Base-by-base conservation (phyloP, 352 stramenopile species). In the Phytophthora chlamydospora region DNA sequence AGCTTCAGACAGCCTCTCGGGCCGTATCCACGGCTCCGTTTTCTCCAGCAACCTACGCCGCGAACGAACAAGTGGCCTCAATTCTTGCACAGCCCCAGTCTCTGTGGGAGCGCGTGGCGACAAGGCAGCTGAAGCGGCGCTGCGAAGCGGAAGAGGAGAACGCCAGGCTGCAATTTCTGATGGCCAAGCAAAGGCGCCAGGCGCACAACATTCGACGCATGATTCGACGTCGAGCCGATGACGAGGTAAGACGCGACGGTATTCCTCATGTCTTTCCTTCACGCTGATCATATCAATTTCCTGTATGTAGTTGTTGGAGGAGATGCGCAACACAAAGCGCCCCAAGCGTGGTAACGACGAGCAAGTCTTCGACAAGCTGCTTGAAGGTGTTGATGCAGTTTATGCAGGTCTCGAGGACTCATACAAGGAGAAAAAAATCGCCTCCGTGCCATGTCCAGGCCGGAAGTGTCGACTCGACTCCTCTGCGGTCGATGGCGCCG, bases 101-200 rank as follows among this genome's bases (percentile, higher is more conserved):
- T 14, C 14, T 60, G 7, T 60, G 52, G 52, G 19, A 60, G 9
- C 40, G 32, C 14, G 14, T 51, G 29, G 52, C 52, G 43, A 41
- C 13, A 38, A 29, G 31, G 12, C 51, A 45, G 40, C 41, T 44
- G 29, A 9, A 19, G 1, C 40, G 50, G 10, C 52, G 16, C 27
- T 21, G 21, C 8, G 14, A 19, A 14, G 32, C 52, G 7, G 40
- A 60, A 34, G 21, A 41, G 35, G 52, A 60, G 32, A 60, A 60
- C 24, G 31, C 52, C 5, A 27, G n/a, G 14, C 16, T 60, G 40
- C 42, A 35, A 10, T n/a, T 10, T 12, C 21, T 51, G 16, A 11
- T 60, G 9, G 29, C 31, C 5, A 11, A 19, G 13, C 39, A 60
- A 11, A 42, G 24, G 19, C 27, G 29, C 9, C 14, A 24, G 1